phyloP scores from a whole-genome alignment of 805 yeast genomes.

The Ogataea parapolymorpha region DNA sequence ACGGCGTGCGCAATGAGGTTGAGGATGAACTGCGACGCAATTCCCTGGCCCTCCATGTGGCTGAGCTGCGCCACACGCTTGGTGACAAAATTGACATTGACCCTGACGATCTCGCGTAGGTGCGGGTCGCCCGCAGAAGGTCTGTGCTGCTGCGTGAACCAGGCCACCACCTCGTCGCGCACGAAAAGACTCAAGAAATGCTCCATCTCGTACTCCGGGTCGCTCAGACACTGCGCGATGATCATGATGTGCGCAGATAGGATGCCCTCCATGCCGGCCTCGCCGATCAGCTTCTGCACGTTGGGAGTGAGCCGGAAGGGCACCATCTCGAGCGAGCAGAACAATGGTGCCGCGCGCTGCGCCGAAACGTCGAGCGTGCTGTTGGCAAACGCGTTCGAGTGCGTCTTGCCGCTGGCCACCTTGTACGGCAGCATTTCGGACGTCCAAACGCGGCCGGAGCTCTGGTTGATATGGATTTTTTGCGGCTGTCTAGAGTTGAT shows the following conservation, averaged over 20 bases:
- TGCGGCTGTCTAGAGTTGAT: slow-evolving; percentile 91
- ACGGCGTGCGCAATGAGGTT: slow-evolving; percentile 94
- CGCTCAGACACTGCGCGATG: slow-evolving; percentile 84
- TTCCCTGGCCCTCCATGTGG: slow-evolving; percentile 62
- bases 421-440: slow-evolving; percentile 94
- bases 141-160: slow-evolving; percentile 88
- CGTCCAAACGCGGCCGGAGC: slow-evolving; percentile 88
- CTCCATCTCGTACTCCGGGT: slow-evolving; percentile 89
- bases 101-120: slow-evolving; percentile 78
- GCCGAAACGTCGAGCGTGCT: slow-evolving; percentile 46
- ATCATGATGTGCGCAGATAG: slow-evolving; percentile 79
- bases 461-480: slow-evolving; percentile 78
- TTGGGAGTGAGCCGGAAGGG: slow-evolving; percentile 97
- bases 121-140: slow-evolving; percentile 81
- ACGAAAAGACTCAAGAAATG: slow-evolving; percentile 91
- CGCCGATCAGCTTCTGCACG: slow-evolving; percentile 89
- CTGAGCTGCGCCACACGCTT: slow-evolving; percentile 75
- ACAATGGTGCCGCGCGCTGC: slow-evolving; percentile 70
- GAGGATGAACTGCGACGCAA: slow-evolving; percentile 83
- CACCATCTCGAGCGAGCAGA: slow-evolving; percentile 87
- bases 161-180: slow-evolving; percentile 90
- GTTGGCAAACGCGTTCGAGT: slow-evolving; percentile 38
- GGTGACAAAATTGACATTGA: slow-evolving; percentile 80
- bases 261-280: slow-evolving; percentile 89
- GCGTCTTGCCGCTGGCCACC: slow-evolving; percentile 51